Conservation (phyloP, 2,329 filamentous ascomycete species). For the Xylaria sp. region DNA sequence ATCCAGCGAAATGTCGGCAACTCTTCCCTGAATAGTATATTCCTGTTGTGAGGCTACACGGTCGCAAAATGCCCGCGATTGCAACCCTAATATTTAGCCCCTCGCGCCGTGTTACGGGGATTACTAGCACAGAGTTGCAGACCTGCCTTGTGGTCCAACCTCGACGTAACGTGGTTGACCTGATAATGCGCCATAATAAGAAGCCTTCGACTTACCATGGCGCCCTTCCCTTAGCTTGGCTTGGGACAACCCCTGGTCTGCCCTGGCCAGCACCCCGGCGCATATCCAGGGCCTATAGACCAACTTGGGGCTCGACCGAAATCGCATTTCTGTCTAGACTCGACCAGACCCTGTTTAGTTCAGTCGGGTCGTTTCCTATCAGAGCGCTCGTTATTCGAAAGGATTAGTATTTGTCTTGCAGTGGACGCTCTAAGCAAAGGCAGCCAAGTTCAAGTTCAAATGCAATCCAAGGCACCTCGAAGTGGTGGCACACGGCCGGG, state of each 20-base stretch:
- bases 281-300: constrained; percentile 30
- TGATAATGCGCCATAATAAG: constrained; percentile 35
- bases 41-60: constrained; percentile 43
- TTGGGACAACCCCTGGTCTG: constrained; percentile 33
- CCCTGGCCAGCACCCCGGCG: constrained; percentile 28
- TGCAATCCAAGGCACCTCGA: constrained; percentile 28
- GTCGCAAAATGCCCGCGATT: constrained; percentile 42
- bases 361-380: constrained; percentile 19
- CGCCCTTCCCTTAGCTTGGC: constrained; percentile 20
- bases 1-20: constrained; percentile 44
- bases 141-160: constrained; percentile 34
- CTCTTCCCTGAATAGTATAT: constrained; percentile 43
- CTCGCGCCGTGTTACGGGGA: constrained; percentile 39
- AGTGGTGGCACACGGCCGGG: constrained; percentile 22
- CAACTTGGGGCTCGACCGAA: constrained; percentile 31
- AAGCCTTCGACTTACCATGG: constrained; percentile 31
- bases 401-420: neutral
- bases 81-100: constrained; percentile 31
- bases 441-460: constrained; percentile 27
- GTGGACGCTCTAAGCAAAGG: constrained; percentile 6
- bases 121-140: constrained; percentile 44
- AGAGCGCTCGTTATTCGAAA: constrained; percentile 10
- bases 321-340: constrained; percentile 25
- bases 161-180: constrained; percentile 39
- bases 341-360: constrained; percentile 14